A percentile compares a stretch with the other conserved stretches of the same genome.
Evolutionary conservation across 2,329 filamentous ascomycete species (phyloP).

Genomic region (Penicillium sp.): DNA sequence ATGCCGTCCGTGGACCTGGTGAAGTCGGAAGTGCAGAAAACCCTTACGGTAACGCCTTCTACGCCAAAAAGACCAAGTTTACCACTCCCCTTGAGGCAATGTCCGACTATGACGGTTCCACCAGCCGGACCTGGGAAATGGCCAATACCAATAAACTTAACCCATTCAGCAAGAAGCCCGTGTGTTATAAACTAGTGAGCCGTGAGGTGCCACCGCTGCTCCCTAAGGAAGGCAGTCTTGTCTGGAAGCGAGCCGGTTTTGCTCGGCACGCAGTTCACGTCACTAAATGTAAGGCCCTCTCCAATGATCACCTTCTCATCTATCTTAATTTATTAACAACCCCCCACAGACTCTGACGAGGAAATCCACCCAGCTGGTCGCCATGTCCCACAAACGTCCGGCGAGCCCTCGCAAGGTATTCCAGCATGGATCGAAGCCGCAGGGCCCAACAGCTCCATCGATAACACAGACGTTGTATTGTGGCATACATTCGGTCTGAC

Average conservation of each 20-base stretch:
- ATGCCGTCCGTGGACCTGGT: conserved; percentile 71
- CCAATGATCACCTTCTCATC: not conserved
- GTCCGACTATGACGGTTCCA: conserved; percentile 80
- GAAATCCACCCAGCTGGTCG: conserved; percentile 84
- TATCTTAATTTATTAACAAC: conserved; percentile 4
- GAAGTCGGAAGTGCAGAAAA: conserved; percentile 82
- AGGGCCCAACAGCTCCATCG: conserved; percentile 69
- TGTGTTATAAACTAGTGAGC: conserved; percentile 87
- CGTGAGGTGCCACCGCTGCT: conserved; percentile 78
- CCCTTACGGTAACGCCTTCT: conserved; percentile 88
- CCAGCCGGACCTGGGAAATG: conserved; percentile 87
- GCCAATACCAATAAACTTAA: conserved; percentile 83
- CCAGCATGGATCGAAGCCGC: conserved; percentile 72
- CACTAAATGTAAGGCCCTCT: conserved; percentile 73
- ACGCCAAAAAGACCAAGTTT: conserved; percentile 80
- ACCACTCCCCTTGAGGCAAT: conserved; percentile 69
- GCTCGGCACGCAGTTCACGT: conserved; percentile 86
- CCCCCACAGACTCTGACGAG: conserved; percentile 68
- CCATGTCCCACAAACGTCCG: conserved; percentile 85
- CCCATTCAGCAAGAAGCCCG: conserved; percentile 81
- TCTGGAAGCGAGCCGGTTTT: conserved; percentile 89
- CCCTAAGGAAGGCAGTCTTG: conserved; percentile 78
- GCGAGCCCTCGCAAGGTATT: conserved; percentile 73
- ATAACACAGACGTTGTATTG: conserved; percentile 83
- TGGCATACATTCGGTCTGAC: conserved; percentile 95